These are phyloP conservation scores for Tetrahymena malaccensis DNA, from an alignment of 73 alveolate genomes.

Conservation along the genomic window DNA sequence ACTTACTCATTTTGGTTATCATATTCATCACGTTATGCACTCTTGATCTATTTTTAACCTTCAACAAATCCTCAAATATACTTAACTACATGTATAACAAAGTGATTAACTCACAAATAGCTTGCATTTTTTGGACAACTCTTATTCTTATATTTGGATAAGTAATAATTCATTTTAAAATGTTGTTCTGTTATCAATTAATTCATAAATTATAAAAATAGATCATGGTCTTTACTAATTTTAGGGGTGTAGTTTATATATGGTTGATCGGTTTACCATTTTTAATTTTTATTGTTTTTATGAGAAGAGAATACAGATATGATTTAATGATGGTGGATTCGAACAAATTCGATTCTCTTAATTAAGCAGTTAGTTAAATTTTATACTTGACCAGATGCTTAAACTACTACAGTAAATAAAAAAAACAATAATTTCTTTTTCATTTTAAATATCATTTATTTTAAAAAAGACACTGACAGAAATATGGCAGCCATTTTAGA, in stretches of 20 bases:
- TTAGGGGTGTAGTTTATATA: constrained; percentile 28
- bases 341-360: constrained; percentile 35
- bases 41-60: constrained; percentile 10
- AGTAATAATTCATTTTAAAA: not conserved
- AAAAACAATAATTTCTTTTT: not conserved
- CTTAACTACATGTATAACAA: constrained; percentile 18
- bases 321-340: constrained; percentile 43
- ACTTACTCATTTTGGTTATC: constrained; percentile 7
- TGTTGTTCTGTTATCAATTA: not conserved
- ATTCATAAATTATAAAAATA: not conserved
- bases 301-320: constrained; percentile 34
- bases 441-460: not conserved
- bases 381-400: constrained; percentile 18
- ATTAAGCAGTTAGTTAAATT: constrained; percentile 14
- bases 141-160: constrained; percentile 30
- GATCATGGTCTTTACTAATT: constrained; percentile 22
- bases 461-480: constrained; percentile 2
- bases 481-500: constrained; percentile 34
- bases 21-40: constrained; percentile 30
- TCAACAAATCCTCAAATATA: constrained; percentile 18
- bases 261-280: constrained; percentile 41
- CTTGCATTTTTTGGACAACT: constrained; percentile 32
- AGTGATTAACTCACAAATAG: constrained; percentile 19
- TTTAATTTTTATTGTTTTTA: constrained; percentile 13
- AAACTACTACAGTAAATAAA: constrained; percentile 10